Conservation (phyloP, 768 basidiomycete species). For the Phylloporus scabripes region DNA sequence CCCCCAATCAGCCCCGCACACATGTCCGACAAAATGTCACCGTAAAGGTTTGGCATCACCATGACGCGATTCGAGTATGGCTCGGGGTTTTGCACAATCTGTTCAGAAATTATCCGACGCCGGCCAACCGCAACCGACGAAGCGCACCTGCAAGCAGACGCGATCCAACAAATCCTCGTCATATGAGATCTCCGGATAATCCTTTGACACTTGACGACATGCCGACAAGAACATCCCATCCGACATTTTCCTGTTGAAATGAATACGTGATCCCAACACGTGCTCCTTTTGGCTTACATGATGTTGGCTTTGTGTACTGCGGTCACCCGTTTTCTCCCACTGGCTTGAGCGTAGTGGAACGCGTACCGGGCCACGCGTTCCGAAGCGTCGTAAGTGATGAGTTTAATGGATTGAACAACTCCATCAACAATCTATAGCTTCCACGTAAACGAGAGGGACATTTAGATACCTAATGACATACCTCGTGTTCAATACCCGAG, state of each 20-base stretch:
- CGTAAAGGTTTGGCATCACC: constrained; percentile 99
- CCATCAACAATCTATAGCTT: constrained; percentile 79
- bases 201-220: constrained; percentile 92
- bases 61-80: constrained; percentile 96
- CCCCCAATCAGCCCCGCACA: constrained; percentile 98
- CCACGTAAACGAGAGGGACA: constrained; percentile 10
- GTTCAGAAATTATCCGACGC: constrained; percentile 1
- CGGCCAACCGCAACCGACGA: not conserved
- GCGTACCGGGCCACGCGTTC: constrained; percentile 98
- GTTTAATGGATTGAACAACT: constrained; percentile 98
- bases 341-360: constrained; percentile 92
- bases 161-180: constrained; percentile 97
- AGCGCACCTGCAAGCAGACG: constrained; percentile 80
- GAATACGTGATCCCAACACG: constrained; percentile 8
- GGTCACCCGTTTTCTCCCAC: constrained; percentile 86
- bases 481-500: constrained; percentile 99
- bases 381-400: constrained; percentile 98
- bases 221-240: constrained; percentile 99
- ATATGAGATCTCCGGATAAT: constrained; percentile 88
- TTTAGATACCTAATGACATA: constrained; percentile 27
- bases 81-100: constrained; percentile 89
- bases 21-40: constrained; percentile 96
- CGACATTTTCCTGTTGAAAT: constrained; percentile 86
- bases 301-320: constrained; percentile 99
- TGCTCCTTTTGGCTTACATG: constrained; percentile 56